These are phyloP conservation scores for Artemisia argyi DNA, from an alignment of 129 eudicot species.

Conservation along the genomic window DNA sequence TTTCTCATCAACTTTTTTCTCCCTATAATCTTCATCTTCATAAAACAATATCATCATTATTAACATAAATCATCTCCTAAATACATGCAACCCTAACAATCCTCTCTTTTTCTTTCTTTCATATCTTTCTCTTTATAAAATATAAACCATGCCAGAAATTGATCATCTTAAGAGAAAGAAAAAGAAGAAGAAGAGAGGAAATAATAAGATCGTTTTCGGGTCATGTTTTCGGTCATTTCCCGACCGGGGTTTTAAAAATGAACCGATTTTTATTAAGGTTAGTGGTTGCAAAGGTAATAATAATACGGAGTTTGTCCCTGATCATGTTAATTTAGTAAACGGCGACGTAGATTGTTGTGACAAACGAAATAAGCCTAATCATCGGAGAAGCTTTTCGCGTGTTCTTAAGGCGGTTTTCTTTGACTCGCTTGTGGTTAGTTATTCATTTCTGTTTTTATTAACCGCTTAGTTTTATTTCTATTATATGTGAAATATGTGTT, in stretches of 20 bases:
- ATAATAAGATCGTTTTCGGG: conserved; percentile 24
- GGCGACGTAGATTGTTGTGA: not conserved
- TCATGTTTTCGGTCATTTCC: conserved; percentile 37
- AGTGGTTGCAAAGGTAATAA: not conserved
- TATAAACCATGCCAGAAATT: conserved; percentile 19
- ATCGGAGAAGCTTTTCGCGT: conserved; percentile 36
- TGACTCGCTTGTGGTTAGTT: conserved; percentile 38
- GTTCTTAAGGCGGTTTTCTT: conserved; percentile 40
- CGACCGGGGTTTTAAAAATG: not conserved
- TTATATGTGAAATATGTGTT: no score
- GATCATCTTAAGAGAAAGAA: conserved; percentile 26
- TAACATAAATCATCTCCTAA: conserved; percentile 16
- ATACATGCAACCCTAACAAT: conserved; percentile 36
- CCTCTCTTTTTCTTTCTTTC: conserved; percentile 22
- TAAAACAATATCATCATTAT: not conserved
- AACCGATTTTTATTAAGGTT: conserved; percentile 16
- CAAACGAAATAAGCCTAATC: conserved; percentile 11
- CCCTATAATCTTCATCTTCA: not conserved
- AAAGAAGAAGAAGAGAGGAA: conserved; percentile 45
- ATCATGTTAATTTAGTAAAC: conserved; percentile 22
- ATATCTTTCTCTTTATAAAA: conserved; percentile 6
- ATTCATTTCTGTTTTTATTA: not conserved
- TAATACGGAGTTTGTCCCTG: not conserved
- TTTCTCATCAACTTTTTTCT: conserved; percentile 30
- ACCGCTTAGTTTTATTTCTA: not conserved